Evolutionary conservation across 176 grass and related monocot species (phyloP), one percentile per base, ranked within the genome.

Genomic region (Saccharum spontaneum): DNA sequence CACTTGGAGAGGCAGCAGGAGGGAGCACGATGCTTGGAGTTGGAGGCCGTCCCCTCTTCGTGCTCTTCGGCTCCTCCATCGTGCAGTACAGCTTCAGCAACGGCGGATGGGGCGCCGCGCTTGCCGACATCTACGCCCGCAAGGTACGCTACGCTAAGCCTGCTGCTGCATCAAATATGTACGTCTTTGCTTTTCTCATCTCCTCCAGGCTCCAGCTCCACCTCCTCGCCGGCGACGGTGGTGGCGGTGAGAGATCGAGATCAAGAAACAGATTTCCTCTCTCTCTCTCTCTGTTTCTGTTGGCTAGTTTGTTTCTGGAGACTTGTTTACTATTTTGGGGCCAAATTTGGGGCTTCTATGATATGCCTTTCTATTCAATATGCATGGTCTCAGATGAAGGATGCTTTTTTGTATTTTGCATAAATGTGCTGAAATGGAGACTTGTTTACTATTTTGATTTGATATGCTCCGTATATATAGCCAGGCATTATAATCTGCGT

Each of bases 21-120:
- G 31, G 33, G 33, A 34, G 33, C 64, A 82, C 48, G 49, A 71
- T 82, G 79, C n/a, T 71, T n/a, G 79, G 79, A 28, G 26, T n/a
- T n/a, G n/a, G n/a, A n/a, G n/a, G 45, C 40, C 81, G 85, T n/a
- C 91, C 91, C 67, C 3, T 80, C 1, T 90, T 93, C 77, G 91
- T 90, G 28, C 77, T 93, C 6, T 93, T 93, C 66, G 91, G 88
- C 20, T 93, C 91, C 88, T 93, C 91, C 84, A 93, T 93, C 85
- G 88, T 93, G 37, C 88, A 93, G 72, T 93, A 38, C 81, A 87
- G 91, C 72, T 93, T 93, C 88, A 90, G 91, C 87, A 93, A 93
- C 49, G 85, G 85, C 57, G 91, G 91, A 77, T 93, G 91, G 91
- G 88, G 91, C 16, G 81, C 88, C 26, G 63, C 81, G 13, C 88